Percentiles rank a stretch among this genome's conserved stretches.
Conservation (phyloP, 2,329 filamentous ascomycete genomes). For the Diaporthe destruens region DNA sequence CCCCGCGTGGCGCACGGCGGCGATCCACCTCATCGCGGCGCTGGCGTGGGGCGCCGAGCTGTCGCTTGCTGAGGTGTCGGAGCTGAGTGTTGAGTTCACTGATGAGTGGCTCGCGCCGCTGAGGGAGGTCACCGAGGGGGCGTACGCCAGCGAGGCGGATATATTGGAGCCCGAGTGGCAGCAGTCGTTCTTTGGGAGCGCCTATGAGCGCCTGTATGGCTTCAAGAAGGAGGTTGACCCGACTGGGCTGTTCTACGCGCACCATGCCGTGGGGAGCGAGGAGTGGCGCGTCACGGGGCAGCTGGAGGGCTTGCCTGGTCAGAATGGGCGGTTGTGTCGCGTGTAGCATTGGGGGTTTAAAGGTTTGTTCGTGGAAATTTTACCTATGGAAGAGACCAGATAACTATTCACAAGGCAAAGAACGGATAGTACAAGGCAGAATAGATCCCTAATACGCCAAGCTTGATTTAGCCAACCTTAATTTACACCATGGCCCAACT, state of each 20-base stretch:
- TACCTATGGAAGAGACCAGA: too few species aligned
- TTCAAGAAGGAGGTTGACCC: slow-evolving; percentile 53
- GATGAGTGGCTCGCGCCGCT: slow-evolving; percentile 51
- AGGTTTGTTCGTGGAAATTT: too few species aligned
- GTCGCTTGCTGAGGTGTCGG: slow-evolving; percentile 30
- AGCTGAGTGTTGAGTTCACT: slow-evolving; percentile 43
- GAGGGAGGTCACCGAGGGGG: slow-evolving; percentile 49
- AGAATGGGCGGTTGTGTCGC: slow-evolving; percentile 20
- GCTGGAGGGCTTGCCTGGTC: slow-evolving; percentile 19
- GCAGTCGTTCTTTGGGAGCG: slow-evolving; percentile 51
- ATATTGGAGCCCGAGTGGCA: slow-evolving; percentile 52
- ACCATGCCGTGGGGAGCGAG: slow-evolving; percentile 45
- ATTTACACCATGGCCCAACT: too few species aligned
- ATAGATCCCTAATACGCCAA: too few species aligned
- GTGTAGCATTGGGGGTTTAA: too few species aligned
- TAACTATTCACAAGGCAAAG: too few species aligned
- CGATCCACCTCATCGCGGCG: slow-evolving; percentile 53
- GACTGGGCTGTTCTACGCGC: slow-evolving; percentile 48
- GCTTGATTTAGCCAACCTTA: too few species aligned
- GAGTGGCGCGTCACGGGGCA: slow-evolving; percentile 42
- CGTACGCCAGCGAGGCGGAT: slow-evolving; percentile 57
- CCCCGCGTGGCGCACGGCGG: slow-evolving; percentile 61
- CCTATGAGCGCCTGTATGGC: slow-evolving; percentile 49
- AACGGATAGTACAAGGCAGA: too few species aligned
- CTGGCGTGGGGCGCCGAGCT: slow-evolving; percentile 44